These are phyloP conservation scores for Penicillium angulare DNA, from an alignment of 495 filamentous ascomycete species.

Conservation along the genomic window DNA sequence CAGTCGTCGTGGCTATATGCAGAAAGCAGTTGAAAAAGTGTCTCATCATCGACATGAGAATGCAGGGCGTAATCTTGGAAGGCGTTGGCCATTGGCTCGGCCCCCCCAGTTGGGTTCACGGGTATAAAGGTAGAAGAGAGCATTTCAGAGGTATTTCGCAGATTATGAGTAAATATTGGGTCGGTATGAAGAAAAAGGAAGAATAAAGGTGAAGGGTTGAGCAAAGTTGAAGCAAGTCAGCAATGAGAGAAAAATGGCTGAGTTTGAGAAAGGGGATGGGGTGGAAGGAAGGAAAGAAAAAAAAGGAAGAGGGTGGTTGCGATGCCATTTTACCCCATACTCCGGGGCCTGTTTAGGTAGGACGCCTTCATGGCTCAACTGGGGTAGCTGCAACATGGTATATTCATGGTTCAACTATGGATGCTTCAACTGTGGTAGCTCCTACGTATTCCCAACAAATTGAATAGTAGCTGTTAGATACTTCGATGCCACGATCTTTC, in stretches of 20 bases:
- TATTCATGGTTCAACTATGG: no score
- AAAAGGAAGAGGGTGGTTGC: background rate
- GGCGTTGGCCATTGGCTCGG: background rate
- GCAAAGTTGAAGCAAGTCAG: background rate
- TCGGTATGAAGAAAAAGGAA: background rate
- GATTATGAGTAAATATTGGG: no score
- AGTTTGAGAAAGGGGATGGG: background rate
- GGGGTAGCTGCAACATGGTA: no score
- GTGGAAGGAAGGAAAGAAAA: conserved; percentile 1
- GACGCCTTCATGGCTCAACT: no score
- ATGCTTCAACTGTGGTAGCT: conserved; percentile 28
- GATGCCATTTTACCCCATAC: no score
- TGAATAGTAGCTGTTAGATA: conserved; percentile 10
- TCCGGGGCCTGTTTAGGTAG: no score
- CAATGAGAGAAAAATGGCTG: background rate
- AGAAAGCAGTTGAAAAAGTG: background rate
- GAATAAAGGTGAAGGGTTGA: background rate
- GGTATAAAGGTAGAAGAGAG: background rate
- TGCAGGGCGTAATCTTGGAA: background rate
- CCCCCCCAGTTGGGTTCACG: background rate
- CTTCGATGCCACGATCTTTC: background rate
- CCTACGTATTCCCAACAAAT: conserved; percentile 43
- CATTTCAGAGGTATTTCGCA: background rate
- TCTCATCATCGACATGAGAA: background rate
- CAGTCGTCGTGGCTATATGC: background rate